A percentile compares a stretch with the other conserved stretches of the same genome.
Evolutionary conservation across 148 eudicot species (phyloP).

Genomic region (Silene latifolia): DNA sequence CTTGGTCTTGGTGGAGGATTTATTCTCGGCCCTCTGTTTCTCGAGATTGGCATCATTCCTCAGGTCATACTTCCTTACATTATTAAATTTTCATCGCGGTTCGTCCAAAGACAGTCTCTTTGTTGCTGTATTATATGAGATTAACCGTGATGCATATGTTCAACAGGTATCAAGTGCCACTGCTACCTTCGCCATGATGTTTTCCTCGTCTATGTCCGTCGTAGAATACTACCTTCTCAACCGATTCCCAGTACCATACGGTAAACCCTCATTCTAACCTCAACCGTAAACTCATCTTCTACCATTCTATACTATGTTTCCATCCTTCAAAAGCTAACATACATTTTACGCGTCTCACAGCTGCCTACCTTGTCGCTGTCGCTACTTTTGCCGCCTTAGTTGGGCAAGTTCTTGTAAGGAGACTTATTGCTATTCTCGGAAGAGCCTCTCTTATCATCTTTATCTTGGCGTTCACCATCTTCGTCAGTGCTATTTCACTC

Average conservation of each 20-base stretch:
- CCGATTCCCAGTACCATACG: conserved; percentile 64
- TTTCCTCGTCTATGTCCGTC: conserved; percentile 68
- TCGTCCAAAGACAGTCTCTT: no score
- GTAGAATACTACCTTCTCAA: conserved; percentile 62
- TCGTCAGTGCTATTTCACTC: conserved; percentile 58
- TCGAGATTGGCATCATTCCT: conserved; percentile 67
- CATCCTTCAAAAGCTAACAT: background rate
- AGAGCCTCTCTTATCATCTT: conserved; percentile 70
- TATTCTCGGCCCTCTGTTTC: conserved; percentile 57
- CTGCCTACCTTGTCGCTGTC: conserved; percentile 49
- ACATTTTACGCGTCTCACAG: conserved; percentile 28
- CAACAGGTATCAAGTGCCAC: conserved; percentile 72
- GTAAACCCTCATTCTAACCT: conserved; percentile 26
- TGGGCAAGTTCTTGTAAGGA: conserved; percentile 58
- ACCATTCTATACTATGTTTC: background rate
- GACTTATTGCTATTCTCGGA: conserved; percentile 43
- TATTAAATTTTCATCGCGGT: no score
- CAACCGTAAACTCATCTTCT: background rate
- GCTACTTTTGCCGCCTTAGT: conserved; percentile 57
- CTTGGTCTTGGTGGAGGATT: conserved; percentile 80
- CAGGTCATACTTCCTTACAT: conserved; percentile 39
- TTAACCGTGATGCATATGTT: background rate
- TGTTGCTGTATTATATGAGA: background rate
- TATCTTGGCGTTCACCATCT: conserved; percentile 55
- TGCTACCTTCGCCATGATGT: conserved; percentile 61